Evolutionary conservation across 495 filamentous ascomycete genomes (phyloP), one percentile per base, ranked within the genome.

Genomic region (Hypoxylon crocopeplum): DNA sequence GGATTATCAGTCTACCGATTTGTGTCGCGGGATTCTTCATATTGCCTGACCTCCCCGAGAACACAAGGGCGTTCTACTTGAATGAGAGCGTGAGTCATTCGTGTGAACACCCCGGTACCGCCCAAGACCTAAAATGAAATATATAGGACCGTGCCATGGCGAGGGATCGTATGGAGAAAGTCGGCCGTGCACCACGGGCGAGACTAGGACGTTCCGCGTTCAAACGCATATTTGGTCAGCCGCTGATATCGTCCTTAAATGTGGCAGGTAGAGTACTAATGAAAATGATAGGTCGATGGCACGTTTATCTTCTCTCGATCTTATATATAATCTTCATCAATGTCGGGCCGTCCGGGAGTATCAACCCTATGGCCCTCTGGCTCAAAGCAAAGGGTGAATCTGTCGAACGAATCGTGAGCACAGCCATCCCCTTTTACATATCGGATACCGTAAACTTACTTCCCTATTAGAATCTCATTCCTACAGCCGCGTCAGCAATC

Each of bases 191-290:
- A 34, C 67, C 75, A 24, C 68, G 79, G 38, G 59, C 69, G 34
- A 76, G 75, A n/a, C 76, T 75, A 42, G 81, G 77, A 0, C 77
- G 73, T 39, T 53, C 65, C 1, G 81, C 80, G 38, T 52, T 82
- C 37, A 79, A 75, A 70, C 77, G 77, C 22, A 85, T 85, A 17
- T 75, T 85, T n/a, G 69, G 56, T 52, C n/a, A 41, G 32, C 59
- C 39, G 58, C 19, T 30, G 17, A 4, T 13, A n/a, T 62, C 51
- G 41, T 46, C 17, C 20, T 1, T 55, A 15, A 50, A 48, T 7
- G 48, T 34, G 16, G n/a, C 49, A 7, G 44, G 20, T 7, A 30
- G 16, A 6, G 10, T 19, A 40, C 25, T 67, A 44, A 58, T 10
- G 4, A 8, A 5, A 2, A 32, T 15, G 2, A 24, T 24, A 67